Evolutionary conservation across 768 basidiomycete species (phyloP).

Genomic region (Tylopilus plumbeoviolaceoides): DNA sequence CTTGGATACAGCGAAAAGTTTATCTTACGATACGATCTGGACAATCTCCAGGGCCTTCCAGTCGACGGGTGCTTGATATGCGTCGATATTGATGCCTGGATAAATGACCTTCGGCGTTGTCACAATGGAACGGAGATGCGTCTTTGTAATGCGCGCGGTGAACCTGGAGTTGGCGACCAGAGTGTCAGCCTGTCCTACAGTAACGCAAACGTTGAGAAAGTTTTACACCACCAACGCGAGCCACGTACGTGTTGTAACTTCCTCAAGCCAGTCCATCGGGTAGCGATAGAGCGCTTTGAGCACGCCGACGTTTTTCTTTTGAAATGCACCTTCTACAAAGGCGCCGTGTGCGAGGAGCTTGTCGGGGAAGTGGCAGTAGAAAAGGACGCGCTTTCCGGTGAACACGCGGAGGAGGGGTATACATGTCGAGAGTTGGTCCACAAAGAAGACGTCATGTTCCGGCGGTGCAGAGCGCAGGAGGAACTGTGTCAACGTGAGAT

Average conservation of each 20-base stretch:
- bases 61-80: constrained; percentile 52
- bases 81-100: constrained; percentile 84
- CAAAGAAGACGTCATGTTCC: constrained; percentile 80
- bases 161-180: constrained; percentile 91
- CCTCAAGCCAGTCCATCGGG: constrained; percentile 90
- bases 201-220: neutral
- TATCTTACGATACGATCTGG: constrained; percentile 53
- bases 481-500: constrained; percentile 53
- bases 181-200: constrained; percentile 72
- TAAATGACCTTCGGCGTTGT: constrained; percentile 78
- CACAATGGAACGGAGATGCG: constrained; percentile 67
- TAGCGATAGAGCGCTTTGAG: constrained; percentile 77
- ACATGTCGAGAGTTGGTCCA: constrained; percentile 93
- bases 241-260: constrained; percentile 76
- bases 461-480: constrained; percentile 47
- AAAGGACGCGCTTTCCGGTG: constrained; percentile 77
- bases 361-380: constrained; percentile 98
- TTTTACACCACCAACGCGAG: neutral
- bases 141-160: constrained; percentile 75
- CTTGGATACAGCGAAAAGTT: neutral
- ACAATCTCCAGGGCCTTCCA: constrained; percentile 46
- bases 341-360: constrained; percentile 78
- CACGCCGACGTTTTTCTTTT: constrained; percentile 40
- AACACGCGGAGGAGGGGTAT: constrained; percentile 74
- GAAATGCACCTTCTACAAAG: constrained; percentile 49